Evolutionary conservation across 495 filamentous ascomycete genomes (phyloP).

Genomic region (Halenospora varia): DNA sequence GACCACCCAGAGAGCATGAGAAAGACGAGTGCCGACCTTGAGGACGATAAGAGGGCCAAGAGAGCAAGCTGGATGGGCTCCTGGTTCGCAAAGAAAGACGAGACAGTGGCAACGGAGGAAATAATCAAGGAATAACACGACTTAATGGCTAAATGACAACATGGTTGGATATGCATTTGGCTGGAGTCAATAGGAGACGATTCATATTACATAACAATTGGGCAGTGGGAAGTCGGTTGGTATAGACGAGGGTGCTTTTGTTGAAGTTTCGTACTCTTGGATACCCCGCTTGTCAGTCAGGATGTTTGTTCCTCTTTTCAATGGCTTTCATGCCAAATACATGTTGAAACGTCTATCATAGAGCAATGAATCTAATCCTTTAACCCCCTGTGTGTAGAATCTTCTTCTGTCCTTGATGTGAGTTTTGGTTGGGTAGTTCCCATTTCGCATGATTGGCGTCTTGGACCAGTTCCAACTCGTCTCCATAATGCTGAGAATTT

Average conservation of each 20-base stretch:
- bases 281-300: neutral
- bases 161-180: neutral
- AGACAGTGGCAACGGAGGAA: neutral
- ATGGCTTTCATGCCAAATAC: neutral
- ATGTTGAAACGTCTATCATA: neutral
- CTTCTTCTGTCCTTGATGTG: too few relatives aligned
- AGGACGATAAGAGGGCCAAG: conserved; percentile 38
- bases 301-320: neutral
- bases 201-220: neutral
- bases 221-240: neutral
- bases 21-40: conserved; percentile 24
- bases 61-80: conserved; percentile 55
- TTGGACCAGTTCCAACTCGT: too few relatives aligned
- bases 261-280: neutral
- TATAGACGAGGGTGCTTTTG: neutral
- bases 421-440: too few relatives aligned
- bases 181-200: neutral
- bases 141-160: neutral
- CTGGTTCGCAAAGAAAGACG: conserved; percentile 27
- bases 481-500: too few relatives aligned
- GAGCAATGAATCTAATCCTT: neutral
- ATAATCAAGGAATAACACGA: conserved; percentile 3
- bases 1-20: conserved; percentile 38
- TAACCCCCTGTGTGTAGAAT: too few relatives aligned
- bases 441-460: too few relatives aligned